Conservation (phyloP, 140 eudicot genomes). For the Anethum foeniculum region DNA sequence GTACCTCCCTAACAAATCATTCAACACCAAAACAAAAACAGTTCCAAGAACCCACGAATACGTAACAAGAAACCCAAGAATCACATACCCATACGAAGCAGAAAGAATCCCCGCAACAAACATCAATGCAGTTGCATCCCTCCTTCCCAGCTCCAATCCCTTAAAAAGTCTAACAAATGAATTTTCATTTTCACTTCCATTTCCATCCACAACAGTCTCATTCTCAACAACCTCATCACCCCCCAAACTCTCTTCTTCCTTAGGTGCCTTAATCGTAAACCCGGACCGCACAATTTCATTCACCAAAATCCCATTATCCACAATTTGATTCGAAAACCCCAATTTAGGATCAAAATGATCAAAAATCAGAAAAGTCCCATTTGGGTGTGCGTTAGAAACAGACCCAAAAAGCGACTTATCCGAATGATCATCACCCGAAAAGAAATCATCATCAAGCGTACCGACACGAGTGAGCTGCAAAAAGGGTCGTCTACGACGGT, state of each 20-base stretch:
- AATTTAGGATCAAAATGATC: constrained; percentile 31
- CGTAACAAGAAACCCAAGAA: constrained; percentile 70
- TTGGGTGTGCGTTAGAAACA: constrained; percentile 16
- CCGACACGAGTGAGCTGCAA: constrained; percentile 89
- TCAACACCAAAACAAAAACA: constrained; percentile 57
- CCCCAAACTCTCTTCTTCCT: background rate
- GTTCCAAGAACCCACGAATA: constrained; percentile 84
- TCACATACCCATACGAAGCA: constrained; percentile 76
- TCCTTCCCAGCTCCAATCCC: constrained; percentile 52
- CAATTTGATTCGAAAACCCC: constrained; percentile 34
- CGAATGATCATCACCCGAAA: constrained; percentile 63
- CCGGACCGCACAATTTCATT: constrained; percentile 24
- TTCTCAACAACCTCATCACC: constrained; percentile 4
- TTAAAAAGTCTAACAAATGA: constrained; percentile 36
- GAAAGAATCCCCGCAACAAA: constrained; percentile 56
- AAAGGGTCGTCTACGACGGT: constrained; percentile 66
- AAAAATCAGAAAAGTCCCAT: constrained; percentile 29
- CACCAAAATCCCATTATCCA: constrained; percentile 46
- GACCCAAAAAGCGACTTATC: constrained; percentile 52
- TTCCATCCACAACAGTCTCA: background rate
- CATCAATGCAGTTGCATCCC: constrained; percentile 65
- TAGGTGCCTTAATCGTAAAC: constrained; percentile 22
- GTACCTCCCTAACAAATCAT: constrained; percentile 54
- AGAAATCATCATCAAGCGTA: constrained; percentile 81
- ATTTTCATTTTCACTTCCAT: background rate